Percentiles rank a stretch among this genome's conserved stretches.
phyloP scores from a whole-genome alignment of 345 rosid genomes.

The Dipteronia sinensis region DNA sequence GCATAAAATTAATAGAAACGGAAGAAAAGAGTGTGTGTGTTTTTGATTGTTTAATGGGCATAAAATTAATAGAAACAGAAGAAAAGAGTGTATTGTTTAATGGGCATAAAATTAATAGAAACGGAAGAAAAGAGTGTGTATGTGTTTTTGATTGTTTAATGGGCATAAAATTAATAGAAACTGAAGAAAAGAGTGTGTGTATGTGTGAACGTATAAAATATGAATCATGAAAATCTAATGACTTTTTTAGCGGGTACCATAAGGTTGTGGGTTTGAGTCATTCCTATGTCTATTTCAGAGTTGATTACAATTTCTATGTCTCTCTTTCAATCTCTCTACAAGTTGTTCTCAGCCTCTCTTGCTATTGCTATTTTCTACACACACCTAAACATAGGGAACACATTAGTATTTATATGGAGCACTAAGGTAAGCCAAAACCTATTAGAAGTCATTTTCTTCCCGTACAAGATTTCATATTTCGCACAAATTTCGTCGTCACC shows the following conservation, averaged over 20 bases:
- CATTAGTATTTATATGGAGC: no score
- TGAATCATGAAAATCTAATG: background rate
- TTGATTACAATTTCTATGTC: no score
- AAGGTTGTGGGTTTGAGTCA: accelerated
- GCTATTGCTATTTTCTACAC: no score
- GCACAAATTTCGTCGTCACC: no score
- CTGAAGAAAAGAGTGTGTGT: background rate
- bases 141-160: slow-evolving; percentile 25
- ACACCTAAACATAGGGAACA: no score
- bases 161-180: background rate
- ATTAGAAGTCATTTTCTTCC: no score
- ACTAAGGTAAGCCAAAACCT: no score
- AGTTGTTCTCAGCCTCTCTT: no score
- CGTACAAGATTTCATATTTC: no score
- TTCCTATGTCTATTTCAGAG: no score
- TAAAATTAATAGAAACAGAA: background rate
- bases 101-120: background rate
- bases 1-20: background rate
- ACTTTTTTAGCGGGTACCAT: no score
- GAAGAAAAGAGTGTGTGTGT: background rate
- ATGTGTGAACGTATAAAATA: slow-evolving; percentile 1
- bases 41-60: slow-evolving; percentile 22
- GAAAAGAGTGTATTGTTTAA: slow-evolving; percentile 6
- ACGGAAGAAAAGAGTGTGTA: background rate
- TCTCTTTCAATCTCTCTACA: no score